Evolutionary conservation across 805 yeast genomes (phyloP), one percentile per base, ranked within the genome.

Genomic region (Clavispora asparagi): DNA sequence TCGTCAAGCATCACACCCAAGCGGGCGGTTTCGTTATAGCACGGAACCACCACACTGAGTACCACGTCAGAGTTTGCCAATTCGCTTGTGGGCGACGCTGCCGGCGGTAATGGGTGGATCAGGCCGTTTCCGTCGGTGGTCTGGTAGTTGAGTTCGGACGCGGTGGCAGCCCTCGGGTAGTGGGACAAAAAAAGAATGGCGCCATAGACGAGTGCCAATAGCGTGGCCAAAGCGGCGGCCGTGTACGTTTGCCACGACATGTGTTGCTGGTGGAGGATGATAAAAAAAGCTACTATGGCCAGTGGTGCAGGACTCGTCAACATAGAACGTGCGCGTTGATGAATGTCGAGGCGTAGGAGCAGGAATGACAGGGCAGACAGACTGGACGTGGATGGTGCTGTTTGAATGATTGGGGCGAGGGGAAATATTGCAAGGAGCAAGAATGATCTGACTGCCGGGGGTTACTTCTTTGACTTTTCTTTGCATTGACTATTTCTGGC

Each of bases 1-100:
- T 88, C 96, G 43, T 77, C 80, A 35, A 88, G 67, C 94, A 88
- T 87, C 35, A 67, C 61, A 29, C 78, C 76, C 49, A 94, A 75
- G 44, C 99, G 75, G 12, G 70, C 63, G 1, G 85, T 82, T 64
- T 94, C 99, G 60, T 94, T 94, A 60, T 78, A 94, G 62, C 97
- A 89, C n/a, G 99, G 99, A 6, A 94, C 79, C 7, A 94, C 90
- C 25, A 94, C 83, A 25, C 94, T 81, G 38, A 92, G 57, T 29
- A 77, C 76, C n/a, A 11, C 13, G 25, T 33, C 25, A n/a, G 37
- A 16, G 25, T 16, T n/a, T 6, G 23, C 17, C 25, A n/a, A 6
- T 9, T 23, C 3, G 23, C 86, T 72, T 71, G 32, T 70, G 72
- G 42, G 56, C 57, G 14, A 45, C 48, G 35, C 39, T 10, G 31